Evolutionary conservation across 129 eudicot genomes (phyloP).

Genomic region (Cynara cardunculus): DNA sequence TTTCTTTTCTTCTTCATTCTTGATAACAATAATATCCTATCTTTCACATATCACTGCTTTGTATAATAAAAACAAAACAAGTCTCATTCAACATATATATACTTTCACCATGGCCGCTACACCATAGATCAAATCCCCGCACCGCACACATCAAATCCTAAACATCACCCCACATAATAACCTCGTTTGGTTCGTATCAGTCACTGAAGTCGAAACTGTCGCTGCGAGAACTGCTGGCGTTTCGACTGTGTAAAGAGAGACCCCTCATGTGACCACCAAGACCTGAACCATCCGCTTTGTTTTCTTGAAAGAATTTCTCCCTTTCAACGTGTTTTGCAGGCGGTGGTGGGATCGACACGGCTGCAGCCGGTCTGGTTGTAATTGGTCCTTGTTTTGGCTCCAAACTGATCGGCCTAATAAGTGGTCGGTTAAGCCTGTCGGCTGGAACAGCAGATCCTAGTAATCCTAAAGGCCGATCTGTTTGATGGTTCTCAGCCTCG

Average conservation of each 20-base stretch:
- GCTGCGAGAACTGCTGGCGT: constrained; percentile 69
- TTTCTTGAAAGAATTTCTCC: constrained; percentile 85
- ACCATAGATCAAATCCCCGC: constrained; percentile 11
- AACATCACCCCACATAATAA: constrained; percentile 10
- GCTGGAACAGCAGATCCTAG: constrained; percentile 45
- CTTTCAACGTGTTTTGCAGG: constrained; percentile 92
- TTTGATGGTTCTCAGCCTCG: constrained; percentile 51
- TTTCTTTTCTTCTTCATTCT: constrained; percentile 1
- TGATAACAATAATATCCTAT: constrained; percentile 17
- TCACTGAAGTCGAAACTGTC: constrained; percentile 64
- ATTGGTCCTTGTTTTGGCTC: constrained; percentile 50
- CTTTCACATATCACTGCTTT: constrained; percentile 32
- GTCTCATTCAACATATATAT: constrained; percentile 24
- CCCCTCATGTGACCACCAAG: constrained; percentile 71
- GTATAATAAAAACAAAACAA: constrained; percentile 14
- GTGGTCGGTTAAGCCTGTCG: constrained; percentile 77
- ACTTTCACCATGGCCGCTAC: constrained; percentile 23
- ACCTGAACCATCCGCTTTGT: constrained; percentile 52
- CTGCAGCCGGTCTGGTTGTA: constrained; percentile 32
- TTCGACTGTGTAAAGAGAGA: constrained; percentile 80
- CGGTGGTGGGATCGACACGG: constrained; percentile 84
- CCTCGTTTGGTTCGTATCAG: constrained; percentile 13
- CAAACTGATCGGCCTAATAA: constrained; percentile 63
- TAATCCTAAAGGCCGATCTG: constrained; percentile 52
- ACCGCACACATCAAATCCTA: constrained; percentile 20